These are phyloP conservation scores for Metarhizium robertsii DNA, from an alignment of 2,329 filamentous ascomycete species.

Conservation along the genomic window DNA sequence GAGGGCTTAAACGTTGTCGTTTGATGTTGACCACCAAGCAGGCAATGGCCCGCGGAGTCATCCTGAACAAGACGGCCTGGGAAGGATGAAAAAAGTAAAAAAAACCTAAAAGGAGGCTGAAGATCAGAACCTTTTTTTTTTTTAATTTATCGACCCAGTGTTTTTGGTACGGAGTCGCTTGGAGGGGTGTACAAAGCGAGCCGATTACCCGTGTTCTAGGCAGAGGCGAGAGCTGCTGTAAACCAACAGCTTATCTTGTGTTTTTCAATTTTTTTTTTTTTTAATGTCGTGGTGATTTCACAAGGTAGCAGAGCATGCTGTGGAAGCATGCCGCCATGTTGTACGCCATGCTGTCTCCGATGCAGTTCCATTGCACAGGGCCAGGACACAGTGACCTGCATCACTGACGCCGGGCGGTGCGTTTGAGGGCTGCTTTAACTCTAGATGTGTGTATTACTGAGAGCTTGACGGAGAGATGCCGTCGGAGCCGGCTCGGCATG, in stretches of 20 bases:
- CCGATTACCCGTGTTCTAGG: conserved; percentile 1
- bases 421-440: not conserved
- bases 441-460: not conserved
- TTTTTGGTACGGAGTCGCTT: not conserved
- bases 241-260: not conserved
- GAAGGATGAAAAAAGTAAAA: too few relatives aligned
- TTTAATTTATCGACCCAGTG: too few relatives aligned
- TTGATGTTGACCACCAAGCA: too few relatives aligned
- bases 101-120: too few relatives aligned
- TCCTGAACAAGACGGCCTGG: too few relatives aligned
- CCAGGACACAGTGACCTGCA: not conserved
- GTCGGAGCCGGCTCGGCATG: conserved; percentile 14
- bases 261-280: not conserved
- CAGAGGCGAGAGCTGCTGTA: not conserved
- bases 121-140: too few relatives aligned
- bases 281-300: not conserved
- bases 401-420: not conserved
- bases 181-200: not conserved
- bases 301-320: not conserved
- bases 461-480: conserved; percentile 2
- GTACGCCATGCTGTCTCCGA: not conserved
- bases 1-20: too few relatives aligned
- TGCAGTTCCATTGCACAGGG: not conserved
- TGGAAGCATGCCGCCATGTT: not conserved
- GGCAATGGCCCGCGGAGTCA: too few relatives aligned